Evolutionary conservation across 139 green algal genomes (phyloP).

Genomic region (Limnomonas spitsbergensis): DNA sequence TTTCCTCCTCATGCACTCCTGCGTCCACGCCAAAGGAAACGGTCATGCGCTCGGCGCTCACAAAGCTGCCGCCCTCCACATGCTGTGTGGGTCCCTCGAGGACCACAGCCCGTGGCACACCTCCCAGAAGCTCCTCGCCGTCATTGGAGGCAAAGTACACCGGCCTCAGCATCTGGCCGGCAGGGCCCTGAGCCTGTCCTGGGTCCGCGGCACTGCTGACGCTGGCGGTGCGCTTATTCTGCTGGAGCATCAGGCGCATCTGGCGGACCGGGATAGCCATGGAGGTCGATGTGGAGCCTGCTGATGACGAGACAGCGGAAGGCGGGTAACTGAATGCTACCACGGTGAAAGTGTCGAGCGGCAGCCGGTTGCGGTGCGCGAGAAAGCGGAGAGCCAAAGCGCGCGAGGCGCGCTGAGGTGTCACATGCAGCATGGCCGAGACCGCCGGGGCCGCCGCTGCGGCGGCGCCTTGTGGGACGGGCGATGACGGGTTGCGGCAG

Average conservation of each 20-base stretch:
- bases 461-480: neutral
- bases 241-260: neutral
- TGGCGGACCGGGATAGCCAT: neutral
- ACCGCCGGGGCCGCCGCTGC: constrained; percentile 1
- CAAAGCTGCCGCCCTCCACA: neutral
- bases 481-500: neutral
- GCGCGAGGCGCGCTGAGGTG: constrained; percentile 68
- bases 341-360: constrained; percentile 44
- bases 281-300: neutral
- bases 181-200: neutral
- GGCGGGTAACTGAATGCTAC: constrained; percentile 24
- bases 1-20: neutral
- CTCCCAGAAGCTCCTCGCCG: constrained; percentile 50
- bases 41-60: neutral
- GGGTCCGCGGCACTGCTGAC: neutral
- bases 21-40: neutral
- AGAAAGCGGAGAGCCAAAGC: constrained; percentile 77
- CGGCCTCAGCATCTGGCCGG: neutral
- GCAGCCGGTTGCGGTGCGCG: constrained; percentile 39
- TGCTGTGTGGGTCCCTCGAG: neutral
- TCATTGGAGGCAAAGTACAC: constrained; percentile 31
- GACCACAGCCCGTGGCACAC: constrained; percentile 50
- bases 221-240: neutral
- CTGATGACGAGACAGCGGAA: neutral
- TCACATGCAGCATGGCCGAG: constrained; percentile 54